phyloP scores from a whole-genome alignment of 1,284 basidiomycete species.

The Kwoniella shivajii region DNA sequence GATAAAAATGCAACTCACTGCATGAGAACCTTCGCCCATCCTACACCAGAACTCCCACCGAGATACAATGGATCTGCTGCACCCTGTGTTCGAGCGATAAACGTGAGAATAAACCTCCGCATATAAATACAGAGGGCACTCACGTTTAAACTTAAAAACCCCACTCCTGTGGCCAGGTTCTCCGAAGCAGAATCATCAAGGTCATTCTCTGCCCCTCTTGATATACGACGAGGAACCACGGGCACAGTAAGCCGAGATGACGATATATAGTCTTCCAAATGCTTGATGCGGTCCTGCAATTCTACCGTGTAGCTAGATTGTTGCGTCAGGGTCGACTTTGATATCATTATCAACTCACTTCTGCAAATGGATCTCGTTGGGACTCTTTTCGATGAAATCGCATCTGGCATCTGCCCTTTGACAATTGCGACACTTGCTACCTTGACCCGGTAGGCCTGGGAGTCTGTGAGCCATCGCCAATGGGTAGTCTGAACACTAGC shows the following conservation, averaged over 20 bases:
- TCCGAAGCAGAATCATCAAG: too few species aligned
- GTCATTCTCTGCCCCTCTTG: background rate
- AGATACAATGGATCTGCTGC: conserved; percentile 7
- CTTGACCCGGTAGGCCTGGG: conserved; percentile 8
- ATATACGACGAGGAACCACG: background rate
- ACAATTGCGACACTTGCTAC: conserved; percentile 14
- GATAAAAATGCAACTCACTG: background rate
- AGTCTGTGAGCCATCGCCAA: background rate
- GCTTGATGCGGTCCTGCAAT: background rate
- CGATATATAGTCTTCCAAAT: conserved; percentile 2
- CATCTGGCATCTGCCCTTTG: conserved; percentile 3
- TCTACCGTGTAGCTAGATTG: background rate
- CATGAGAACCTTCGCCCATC: conserved; percentile 10
- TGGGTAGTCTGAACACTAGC: background rate
- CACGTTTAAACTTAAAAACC: conserved; percentile 9
- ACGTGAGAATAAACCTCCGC: background rate
- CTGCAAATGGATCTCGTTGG: conserved; percentile 5
- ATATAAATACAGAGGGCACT: background rate
- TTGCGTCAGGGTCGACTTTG: too few species aligned
- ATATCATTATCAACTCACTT: background rate
- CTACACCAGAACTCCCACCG: conserved; percentile 12
- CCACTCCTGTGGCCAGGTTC: conserved; percentile 8
- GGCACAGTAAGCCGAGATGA: background rate
- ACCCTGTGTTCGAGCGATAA: background rate
- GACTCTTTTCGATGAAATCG: conserved; percentile 10